Base-by-base conservation (phyloP, 495 filamentous ascomycete genomes). In the Aspergillus bridgeri region DNA sequence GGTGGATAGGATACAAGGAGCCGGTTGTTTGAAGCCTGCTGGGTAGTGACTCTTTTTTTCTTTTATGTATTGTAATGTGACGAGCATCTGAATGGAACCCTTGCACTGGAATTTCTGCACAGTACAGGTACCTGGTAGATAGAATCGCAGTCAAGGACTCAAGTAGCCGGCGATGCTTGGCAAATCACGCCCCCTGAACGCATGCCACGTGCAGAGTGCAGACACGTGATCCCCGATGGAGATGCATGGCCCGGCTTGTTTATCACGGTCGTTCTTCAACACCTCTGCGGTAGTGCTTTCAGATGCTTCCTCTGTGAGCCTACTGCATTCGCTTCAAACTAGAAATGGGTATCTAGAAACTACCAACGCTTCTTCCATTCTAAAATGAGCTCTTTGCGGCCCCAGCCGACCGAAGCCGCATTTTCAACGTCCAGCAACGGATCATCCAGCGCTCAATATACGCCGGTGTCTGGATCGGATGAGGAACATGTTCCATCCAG, bases 391-490 rank as follows among this genome's bases (percentile, higher is more conserved):
- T 60, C 48, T 54, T 60, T 70, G 44, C 60, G 67, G 23, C 59
- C 64, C 25, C 59, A 65, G 50, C 61, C 65, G 48, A 66, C 66
- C 50, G 60, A 57, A 54, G 65, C 64, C 60, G 57, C 63, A 8
- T 65, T 66, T 20, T 65, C 67, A 20, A 53, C 44, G 46, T 65
- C 65, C 54, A 67, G 66, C 53, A 70, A 68, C 19, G 57, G 50
- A 33, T 64, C 72, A 8, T 69, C 72, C 11, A 69, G 64, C 46
- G 52, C 61, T 15, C 71, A 63, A 58, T 71, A 73, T 27, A 76
- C 72, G 4, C 73, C 75, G 2, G 64, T 69, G 5, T 76, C 74
- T 17, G 50, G 63, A 29, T 72, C 69, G 8, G 69, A 72, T 1
- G 65, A 68, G 17, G 72, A 71, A 0, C 62, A 65, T n/a, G 64